A percentile compares a stretch with the other conserved stretches of the same genome.
Evolutionary conservation across 2,329 filamentous ascomycete genomes (phyloP).

Genomic region (Venturia oleaginea): DNA sequence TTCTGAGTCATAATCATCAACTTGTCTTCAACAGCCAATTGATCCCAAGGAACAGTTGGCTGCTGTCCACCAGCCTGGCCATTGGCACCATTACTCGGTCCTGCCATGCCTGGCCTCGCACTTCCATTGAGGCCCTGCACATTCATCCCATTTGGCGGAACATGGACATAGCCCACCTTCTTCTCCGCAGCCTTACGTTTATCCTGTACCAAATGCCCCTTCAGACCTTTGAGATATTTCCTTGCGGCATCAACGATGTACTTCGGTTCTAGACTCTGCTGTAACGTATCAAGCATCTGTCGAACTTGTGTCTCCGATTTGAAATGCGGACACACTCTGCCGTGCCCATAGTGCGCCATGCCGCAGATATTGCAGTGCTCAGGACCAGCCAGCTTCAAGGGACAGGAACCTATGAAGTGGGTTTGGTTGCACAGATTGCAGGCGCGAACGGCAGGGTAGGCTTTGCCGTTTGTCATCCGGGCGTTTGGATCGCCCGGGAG

Average conservation of each 20-base stretch:
- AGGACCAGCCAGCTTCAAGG: conserved; percentile 48
- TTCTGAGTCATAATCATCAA: not conserved
- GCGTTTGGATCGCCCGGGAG: not conserved
- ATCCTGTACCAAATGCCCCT: conserved; percentile 44
- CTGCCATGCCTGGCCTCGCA: not conserved
- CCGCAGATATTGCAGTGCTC: conserved; percentile 58
- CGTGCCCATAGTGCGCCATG: conserved; percentile 45
- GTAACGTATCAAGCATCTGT: conserved; percentile 54
- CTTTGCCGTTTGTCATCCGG: conserved; percentile 6
- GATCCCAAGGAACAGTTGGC: not conserved
- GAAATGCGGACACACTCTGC: conserved; percentile 54
- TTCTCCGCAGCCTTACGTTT: conserved; percentile 35
- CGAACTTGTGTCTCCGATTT: conserved; percentile 53
- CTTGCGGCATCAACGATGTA: conserved; percentile 45
- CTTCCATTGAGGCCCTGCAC: not conserved
- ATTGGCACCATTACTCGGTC: not conserved
- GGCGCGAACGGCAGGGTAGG: conserved; percentile 10
- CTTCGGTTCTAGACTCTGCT: conserved; percentile 46
- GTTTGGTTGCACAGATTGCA: conserved; percentile 46
- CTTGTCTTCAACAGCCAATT: conserved; percentile 4
- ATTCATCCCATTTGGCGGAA: not conserved
- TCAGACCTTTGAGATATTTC: conserved; percentile 49
- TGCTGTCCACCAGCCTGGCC: not conserved
- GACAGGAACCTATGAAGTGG: conserved; percentile 53
- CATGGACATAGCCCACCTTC: not conserved